These are phyloP conservation scores for Ustilago tritici DNA, from an alignment of 1,284 basidiomycete genomes.

Conservation along the genomic window DNA sequence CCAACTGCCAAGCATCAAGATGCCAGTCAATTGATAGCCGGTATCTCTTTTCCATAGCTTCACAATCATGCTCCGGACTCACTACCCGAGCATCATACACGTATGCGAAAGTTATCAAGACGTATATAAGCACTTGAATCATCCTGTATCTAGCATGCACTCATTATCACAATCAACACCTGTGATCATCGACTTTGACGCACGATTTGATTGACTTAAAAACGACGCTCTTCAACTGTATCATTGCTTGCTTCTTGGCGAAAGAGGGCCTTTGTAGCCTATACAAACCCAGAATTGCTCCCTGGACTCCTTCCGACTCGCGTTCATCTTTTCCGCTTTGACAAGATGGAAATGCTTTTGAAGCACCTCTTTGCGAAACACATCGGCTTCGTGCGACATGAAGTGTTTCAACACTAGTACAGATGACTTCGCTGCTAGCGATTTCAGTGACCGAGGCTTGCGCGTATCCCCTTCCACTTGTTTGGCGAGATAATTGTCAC, in stretches of 20 bases:
- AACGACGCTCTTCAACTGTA: too few relatives aligned
- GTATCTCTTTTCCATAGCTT: too few relatives aligned
- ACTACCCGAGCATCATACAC: too few relatives aligned
- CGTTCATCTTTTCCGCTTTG: constrained; percentile 59
- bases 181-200: too few relatives aligned
- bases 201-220: too few relatives aligned
- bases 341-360: constrained; percentile 53
- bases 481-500: neutral
- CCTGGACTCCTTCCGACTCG: constrained; percentile 58
- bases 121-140: too few relatives aligned
- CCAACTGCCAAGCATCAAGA: too few relatives aligned
- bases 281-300: constrained; percentile 65
- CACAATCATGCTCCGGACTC: too few relatives aligned
- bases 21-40: too few relatives aligned
- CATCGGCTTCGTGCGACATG: constrained; percentile 56
- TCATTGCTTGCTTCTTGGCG: neutral
- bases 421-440: constrained; percentile 24
- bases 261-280: constrained; percentile 34
- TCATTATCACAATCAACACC: too few relatives aligned
- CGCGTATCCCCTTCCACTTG: neutral
- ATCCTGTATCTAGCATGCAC: too few relatives aligned
- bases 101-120: too few relatives aligned
- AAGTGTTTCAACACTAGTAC: constrained; percentile 59
- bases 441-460: constrained; percentile 7
- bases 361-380: constrained; percentile 54